Conservation (phyloP, 352 stramenopile genomes). For the Saprolegnia parasitica region DNA sequence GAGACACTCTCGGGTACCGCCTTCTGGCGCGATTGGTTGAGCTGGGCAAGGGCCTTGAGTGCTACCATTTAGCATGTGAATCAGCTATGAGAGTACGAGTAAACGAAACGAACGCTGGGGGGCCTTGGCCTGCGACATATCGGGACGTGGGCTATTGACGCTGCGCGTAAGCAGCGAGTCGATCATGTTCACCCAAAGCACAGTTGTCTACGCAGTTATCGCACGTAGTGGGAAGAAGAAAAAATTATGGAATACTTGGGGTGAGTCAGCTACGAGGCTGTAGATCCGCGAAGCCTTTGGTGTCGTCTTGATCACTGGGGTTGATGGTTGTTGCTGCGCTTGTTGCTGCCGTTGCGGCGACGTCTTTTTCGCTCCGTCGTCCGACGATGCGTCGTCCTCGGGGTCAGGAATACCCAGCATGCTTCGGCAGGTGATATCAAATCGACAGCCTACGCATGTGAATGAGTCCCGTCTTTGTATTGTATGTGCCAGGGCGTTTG, state of each 20-base stretch:
- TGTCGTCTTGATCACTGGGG: slow-evolving; percentile 39
- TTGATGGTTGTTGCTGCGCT: slow-evolving; percentile 31
- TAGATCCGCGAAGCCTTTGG: slow-evolving; percentile 64
- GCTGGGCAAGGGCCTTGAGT: slow-evolving; percentile 2
- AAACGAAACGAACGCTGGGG: background rate
- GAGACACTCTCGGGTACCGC: background rate
- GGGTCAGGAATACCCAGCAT: slow-evolving; percentile 55
- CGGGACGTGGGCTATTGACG: slow-evolving; percentile 65
- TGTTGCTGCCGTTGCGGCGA: slow-evolving; percentile 14
- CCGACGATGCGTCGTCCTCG: slow-evolving; percentile 70
- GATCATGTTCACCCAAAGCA: slow-evolving; percentile 69
- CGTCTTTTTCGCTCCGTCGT: slow-evolving; percentile 54
- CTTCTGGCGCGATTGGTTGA: slow-evolving; percentile 15
- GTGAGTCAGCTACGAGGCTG: slow-evolving; percentile 71
- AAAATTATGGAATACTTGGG: slow-evolving; percentile 35
- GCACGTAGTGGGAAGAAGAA: background rate
- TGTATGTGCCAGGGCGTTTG: too few species aligned
- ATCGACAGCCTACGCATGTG: slow-evolving; percentile 43
- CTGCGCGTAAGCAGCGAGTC: slow-evolving; percentile 66
- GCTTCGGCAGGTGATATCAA: slow-evolving; percentile 81
- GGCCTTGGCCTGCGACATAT: slow-evolving; percentile 26
- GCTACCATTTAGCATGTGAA: background rate
- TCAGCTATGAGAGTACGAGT: background rate
- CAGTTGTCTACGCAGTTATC: slow-evolving; percentile 33
- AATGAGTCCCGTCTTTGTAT: too few species aligned